These are phyloP conservation scores for Candida krabiensis DNA, from an alignment of 805 yeast genomes.

Conservation along the genomic window DNA sequence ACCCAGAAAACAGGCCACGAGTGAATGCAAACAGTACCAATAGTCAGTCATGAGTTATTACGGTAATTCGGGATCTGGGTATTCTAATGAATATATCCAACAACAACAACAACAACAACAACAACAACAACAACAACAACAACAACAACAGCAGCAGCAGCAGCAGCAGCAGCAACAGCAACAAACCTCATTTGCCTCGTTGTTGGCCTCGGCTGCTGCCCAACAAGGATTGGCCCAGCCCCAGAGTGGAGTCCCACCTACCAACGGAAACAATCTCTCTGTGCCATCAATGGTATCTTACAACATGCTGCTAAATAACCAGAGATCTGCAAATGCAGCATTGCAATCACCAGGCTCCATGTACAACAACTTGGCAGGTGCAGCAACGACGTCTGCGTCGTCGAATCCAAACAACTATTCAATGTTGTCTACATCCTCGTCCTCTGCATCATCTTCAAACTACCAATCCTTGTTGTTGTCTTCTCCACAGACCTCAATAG, in stretches of 20 bases:
- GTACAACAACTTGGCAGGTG: slow-evolving; percentile 11
- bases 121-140: slow-evolving; percentile 1
- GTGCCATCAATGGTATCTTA: slow-evolving; percentile 16
- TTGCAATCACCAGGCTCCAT: slow-evolving; percentile 19
- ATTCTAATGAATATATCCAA: neutral
- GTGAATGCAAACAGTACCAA: neutral
- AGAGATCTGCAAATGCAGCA: slow-evolving; percentile 5
- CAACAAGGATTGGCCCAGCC: slow-evolving; percentile 11
- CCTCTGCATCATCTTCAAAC: slow-evolving; percentile 21
- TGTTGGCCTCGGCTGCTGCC: slow-evolving; percentile 21
- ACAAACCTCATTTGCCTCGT: slow-evolving; percentile 20
- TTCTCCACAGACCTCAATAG: slow-evolving; percentile 27
- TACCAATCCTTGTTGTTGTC: slow-evolving; percentile 26
- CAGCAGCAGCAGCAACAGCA: slow-evolving; percentile 11
- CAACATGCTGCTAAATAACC: slow-evolving; percentile 10
- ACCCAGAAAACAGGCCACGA: neutral
- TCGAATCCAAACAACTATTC: slow-evolving; percentile 8
- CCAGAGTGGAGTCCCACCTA: slow-evolving; percentile 3
- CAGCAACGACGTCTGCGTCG: slow-evolving; percentile 5
- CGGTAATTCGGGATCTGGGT: neutral
- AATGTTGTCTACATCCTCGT: slow-evolving; percentile 13
- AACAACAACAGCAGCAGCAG: slow-evolving; percentile 11
- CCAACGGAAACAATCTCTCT: neutral
- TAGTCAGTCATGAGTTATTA: slow-evolving; percentile 2
- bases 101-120: neutral